These are phyloP conservation scores for Malus hybrid DNA, from an alignment of 331 rosid genomes.

Conservation along the genomic window DNA sequence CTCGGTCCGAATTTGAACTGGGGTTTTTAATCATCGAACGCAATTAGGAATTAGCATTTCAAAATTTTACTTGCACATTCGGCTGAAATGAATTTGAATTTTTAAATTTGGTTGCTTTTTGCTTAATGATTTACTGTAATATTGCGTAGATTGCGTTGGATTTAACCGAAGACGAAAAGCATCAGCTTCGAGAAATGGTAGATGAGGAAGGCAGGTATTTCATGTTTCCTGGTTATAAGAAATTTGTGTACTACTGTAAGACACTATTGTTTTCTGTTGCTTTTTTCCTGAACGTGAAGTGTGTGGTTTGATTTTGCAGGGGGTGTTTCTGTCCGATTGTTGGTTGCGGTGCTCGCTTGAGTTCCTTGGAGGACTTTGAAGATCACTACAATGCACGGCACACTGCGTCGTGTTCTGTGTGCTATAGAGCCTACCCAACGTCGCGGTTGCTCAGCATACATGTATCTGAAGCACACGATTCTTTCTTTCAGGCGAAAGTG, in stretches of 20 bases:
- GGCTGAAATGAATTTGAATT: neutral
- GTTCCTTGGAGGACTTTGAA: conserved; percentile 74
- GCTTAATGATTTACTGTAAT: neutral
- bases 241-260: neutral
- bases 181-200: conserved; percentile 37
- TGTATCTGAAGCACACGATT: conserved; percentile 84
- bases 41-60: neutral
- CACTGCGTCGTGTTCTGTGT: conserved; percentile 77
- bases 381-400: conserved; percentile 87
- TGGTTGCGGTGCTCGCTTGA: conserved; percentile 69
- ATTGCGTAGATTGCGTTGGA: conserved; percentile 71
- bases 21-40: neutral
- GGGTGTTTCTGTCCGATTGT: conserved; percentile 72
- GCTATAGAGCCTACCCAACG: conserved; percentile 85
- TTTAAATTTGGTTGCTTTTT: neutral
- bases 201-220: conserved; percentile 58
- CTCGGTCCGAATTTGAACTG: neutral
- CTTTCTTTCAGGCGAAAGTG: conserved; percentile 90
- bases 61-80: neutral
- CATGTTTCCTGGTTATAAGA: neutral
- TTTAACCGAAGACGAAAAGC: conserved; percentile 63
- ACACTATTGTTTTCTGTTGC: neutral
- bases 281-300: neutral
- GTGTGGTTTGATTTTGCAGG: conserved; percentile 34
- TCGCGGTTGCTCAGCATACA: conserved; percentile 74